phyloP scores from a whole-genome alignment of 768 basidiomycete species.

The Tephrocybe sp. region DNA sequence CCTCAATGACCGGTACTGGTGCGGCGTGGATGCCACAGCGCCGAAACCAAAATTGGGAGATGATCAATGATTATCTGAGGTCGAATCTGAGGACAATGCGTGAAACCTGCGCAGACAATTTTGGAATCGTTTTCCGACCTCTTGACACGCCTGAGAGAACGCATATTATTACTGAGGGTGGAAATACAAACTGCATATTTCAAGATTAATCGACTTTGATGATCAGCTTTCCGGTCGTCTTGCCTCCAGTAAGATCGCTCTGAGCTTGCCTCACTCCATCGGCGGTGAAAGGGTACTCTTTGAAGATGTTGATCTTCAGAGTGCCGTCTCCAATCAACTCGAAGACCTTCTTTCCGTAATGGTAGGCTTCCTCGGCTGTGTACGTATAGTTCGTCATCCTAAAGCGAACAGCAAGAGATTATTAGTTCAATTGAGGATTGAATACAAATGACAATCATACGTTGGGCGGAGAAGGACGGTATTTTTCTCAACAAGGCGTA shows the following conservation, averaged over 20 bases:
- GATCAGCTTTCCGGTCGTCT: slow-evolving; percentile 83
- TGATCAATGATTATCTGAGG: no score
- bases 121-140: no score
- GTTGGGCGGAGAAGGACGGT: slow-evolving; percentile 74
- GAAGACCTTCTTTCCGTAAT: slow-evolving; percentile 69
- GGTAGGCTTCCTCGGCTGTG: slow-evolving; percentile 68
- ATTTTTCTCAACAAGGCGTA: slow-evolving; percentile 79
- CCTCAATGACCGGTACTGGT: no score
- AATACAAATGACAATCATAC: slow-evolving; percentile 38
- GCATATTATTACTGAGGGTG: background rate
- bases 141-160: background rate
- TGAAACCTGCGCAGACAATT: no score
- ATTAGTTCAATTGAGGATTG: background rate
- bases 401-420: slow-evolving; percentile 1
- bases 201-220: slow-evolving; percentile 52
- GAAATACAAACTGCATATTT: background rate
- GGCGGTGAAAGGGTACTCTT: slow-evolving; percentile 80
- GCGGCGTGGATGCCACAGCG: no score
- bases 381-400: slow-evolving; percentile 72
- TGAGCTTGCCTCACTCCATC: slow-evolving; percentile 81
- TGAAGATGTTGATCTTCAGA: slow-evolving; percentile 65
- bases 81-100: no score
- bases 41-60: no score
- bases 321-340: slow-evolving; percentile 53
- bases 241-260: slow-evolving; percentile 69